Percentiles rank a stretch among this genome's conserved stretches.
Evolutionary conservation across 352 stramenopile species (phyloP).

Genomic region (Phytophthora sp.): DNA sequence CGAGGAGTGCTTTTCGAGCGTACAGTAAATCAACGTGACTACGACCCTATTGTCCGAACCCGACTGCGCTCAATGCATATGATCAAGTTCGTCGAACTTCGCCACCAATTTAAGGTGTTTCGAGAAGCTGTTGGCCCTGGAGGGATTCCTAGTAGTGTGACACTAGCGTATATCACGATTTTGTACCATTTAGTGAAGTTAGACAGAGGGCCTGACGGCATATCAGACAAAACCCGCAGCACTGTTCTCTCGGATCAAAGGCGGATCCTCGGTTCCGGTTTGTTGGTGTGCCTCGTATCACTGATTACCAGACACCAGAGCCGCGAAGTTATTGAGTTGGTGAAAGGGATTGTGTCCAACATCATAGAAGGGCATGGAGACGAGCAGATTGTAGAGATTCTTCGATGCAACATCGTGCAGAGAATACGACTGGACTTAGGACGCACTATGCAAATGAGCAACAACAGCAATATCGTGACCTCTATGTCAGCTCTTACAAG

Average conservation of each 20-base stretch:
- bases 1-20: constrained; percentile 68
- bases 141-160: constrained; percentile 50
- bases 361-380: constrained; percentile 44
- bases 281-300: constrained; percentile 55
- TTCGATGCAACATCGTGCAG: constrained; percentile 66
- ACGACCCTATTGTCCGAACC: constrained; percentile 54
- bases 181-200: constrained; percentile 57
- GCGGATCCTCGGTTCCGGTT: constrained; percentile 56
- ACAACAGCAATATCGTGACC: not conserved
- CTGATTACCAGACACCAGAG: constrained; percentile 41
- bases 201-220: constrained; percentile 13
- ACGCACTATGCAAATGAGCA: constrained; percentile 9
- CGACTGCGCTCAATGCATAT: constrained; percentile 75
- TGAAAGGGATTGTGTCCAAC: constrained; percentile 58
- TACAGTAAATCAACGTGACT: constrained; percentile 45
- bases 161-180: constrained; percentile 66
- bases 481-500: constrained; percentile 6
- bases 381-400: constrained; percentile 62
- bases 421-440: constrained; percentile 47
- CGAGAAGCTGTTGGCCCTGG: constrained; percentile 49
- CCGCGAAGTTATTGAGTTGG: constrained; percentile 49
- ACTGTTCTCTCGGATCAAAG: constrained; percentile 52
- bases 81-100: constrained; percentile 75
- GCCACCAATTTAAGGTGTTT: constrained; percentile 67
- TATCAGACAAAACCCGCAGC: constrained; percentile 25